Percentiles rank a stretch among this genome's conserved stretches.
Conservation (phyloP, 805 yeast genomes). For the Cyberlindnera euphorbiiphila region DNA sequence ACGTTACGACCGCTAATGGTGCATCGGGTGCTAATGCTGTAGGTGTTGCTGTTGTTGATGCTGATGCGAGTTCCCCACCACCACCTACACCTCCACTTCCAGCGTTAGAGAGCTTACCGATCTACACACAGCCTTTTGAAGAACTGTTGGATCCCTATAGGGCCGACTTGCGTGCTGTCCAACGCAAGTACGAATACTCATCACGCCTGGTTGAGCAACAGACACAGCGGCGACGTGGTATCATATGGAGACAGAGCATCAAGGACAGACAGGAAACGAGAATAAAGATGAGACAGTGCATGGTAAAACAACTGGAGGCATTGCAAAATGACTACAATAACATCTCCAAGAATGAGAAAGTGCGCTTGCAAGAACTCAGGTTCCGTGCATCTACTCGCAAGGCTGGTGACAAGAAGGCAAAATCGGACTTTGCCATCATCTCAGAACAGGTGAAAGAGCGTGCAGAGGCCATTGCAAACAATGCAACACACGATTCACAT, state of each 20-base stretch:
- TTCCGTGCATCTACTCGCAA: constrained; percentile 18
- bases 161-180: constrained; percentile 11
- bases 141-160: constrained; percentile 16
- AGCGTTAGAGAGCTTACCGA: constrained; percentile 14
- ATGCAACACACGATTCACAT: neutral
- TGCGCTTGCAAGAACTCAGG: constrained; percentile 11
- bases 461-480: neutral
- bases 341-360: constrained; percentile 9
- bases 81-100: constrained; percentile 17
- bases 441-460: constrained; percentile 12
- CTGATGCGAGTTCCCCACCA: constrained; percentile 13
- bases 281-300: constrained; percentile 7
- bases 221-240: constrained; percentile 15
- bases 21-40: too few relatives aligned
- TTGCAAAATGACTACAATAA: constrained; percentile 20
- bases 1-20: too few relatives aligned
- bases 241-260: constrained; percentile 24
- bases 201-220: constrained; percentile 20
- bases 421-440: constrained; percentile 14
- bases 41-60: neutral
- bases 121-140: constrained; percentile 25
- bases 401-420: constrained; percentile 20
- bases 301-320: neutral
- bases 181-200: constrained; percentile 18
- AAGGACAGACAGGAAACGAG: constrained; percentile 19